These are phyloP conservation scores for Penicillium pancosmium DNA, from an alignment of 495 filamentous ascomycete genomes.

Conservation along the genomic window DNA sequence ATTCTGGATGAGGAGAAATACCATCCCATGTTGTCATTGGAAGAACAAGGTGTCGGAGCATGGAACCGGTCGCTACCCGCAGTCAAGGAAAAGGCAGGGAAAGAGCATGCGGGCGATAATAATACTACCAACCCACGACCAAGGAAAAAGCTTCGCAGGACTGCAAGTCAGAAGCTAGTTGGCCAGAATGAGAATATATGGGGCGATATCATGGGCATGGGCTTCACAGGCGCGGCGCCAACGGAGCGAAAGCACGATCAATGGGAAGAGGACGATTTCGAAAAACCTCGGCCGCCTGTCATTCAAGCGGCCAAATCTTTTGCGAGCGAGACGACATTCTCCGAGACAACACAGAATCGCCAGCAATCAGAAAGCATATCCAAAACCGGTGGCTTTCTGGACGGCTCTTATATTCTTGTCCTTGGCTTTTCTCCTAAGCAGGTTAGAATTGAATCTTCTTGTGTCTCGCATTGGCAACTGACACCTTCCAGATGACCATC, in stretches of 20 bases:
- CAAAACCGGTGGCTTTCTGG: conserved; percentile 38
- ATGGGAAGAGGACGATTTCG: conserved; percentile 35
- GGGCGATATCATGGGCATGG: conserved; percentile 77
- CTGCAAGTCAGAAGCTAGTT: conserved; percentile 74
- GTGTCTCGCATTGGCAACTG: conserved; percentile 13
- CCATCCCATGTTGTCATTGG: conserved; percentile 66
- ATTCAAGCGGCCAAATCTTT: conserved; percentile 47
- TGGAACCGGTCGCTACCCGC: conserved; percentile 60
- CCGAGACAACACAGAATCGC: conserved; percentile 29
- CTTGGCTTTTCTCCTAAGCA: conserved; percentile 65
- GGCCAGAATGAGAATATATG: conserved; percentile 82
- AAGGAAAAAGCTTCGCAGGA: conserved; percentile 71
- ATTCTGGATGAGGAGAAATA: conserved; percentile 83
- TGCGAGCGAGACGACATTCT: conserved; percentile 42
- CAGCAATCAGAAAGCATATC: conserved; percentile 17
- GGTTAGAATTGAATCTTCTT: conserved; percentile 32
- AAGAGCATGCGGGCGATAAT: conserved; percentile 18
- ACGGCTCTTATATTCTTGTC: conserved; percentile 58
- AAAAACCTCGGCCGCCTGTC: conserved; percentile 18
- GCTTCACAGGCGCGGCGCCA: conserved; percentile 33
- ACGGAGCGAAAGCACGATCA: conserved; percentile 34
- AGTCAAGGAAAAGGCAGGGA: conserved; percentile 32
- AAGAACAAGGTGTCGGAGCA: conserved; percentile 76
- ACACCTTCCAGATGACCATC: conserved; percentile 39
- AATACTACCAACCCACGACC: conserved; percentile 38